These are phyloP conservation scores for Fusarium torulosum DNA, from an alignment of 2,329 filamentous ascomycete species.

Conservation along the genomic window DNA sequence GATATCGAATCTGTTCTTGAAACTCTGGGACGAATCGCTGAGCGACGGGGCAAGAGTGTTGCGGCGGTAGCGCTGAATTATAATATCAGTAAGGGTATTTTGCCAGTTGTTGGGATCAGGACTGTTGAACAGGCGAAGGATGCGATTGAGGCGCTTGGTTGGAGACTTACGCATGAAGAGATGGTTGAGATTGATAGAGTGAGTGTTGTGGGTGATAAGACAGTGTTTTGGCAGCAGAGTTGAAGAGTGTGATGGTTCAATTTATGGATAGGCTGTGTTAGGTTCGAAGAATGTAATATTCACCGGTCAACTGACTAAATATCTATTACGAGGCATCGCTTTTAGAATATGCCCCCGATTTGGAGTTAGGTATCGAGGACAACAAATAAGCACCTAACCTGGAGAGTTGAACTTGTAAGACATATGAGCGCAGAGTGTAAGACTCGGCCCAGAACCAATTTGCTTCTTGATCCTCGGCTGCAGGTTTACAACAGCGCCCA, in stretches of 20 bases:
- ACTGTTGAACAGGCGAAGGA: slow-evolving; percentile 13
- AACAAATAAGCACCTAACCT: too few species aligned
- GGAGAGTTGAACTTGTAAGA: too few species aligned
- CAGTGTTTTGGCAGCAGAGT: slow-evolving; percentile 11
- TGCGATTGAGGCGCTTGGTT: slow-evolving; percentile 18
- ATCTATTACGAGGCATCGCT: too few species aligned
- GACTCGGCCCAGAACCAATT: too few species aligned
- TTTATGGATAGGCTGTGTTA: too few species aligned
- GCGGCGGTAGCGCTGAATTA: slow-evolving; percentile 14
- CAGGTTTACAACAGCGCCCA: too few species aligned
- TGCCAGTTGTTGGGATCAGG: slow-evolving; percentile 20
- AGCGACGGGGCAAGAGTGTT: slow-evolving; percentile 13
- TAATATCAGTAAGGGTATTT: slow-evolving; percentile 8
- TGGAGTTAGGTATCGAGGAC: too few species aligned
- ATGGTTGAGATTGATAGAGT: slow-evolving; percentile 18
- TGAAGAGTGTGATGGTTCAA: not conserved
- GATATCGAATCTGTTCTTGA: slow-evolving; percentile 3
- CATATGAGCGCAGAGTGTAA: too few species aligned
- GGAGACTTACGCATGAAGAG: slow-evolving; percentile 10
- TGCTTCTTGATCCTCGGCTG: too few species aligned
- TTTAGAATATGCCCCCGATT: too few species aligned
- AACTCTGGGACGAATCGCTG: not conserved
- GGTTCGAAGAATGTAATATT: too few species aligned
- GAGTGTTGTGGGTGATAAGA: slow-evolving; percentile 10
- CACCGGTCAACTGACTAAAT: too few species aligned